Percentiles rank a stretch among this genome's conserved stretches.
These are phyloP conservation scores for Jamesozyma lodderae DNA, from an alignment of 805 yeast genomes.

Conservation along the genomic window DNA sequence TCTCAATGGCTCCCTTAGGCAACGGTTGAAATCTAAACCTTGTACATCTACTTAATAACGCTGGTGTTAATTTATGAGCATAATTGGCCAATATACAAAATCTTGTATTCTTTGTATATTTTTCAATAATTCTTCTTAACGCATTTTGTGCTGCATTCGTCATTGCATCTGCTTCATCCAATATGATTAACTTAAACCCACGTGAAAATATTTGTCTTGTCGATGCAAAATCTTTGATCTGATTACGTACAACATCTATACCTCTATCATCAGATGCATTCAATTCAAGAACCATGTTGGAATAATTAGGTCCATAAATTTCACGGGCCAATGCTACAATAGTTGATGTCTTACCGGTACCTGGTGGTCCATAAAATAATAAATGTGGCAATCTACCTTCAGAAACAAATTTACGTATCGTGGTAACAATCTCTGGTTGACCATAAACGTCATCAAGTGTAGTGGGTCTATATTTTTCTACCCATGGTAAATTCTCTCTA, in stretches of 20 bases:
- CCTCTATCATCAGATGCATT: conserved; percentile 98
- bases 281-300: conserved; percentile 85
- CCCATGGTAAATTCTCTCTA: conserved; percentile 59
- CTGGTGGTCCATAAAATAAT: conserved; percentile 92
- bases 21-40: conserved; percentile 88
- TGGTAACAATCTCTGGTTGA: conserved; percentile 75
- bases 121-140: conserved; percentile 71
- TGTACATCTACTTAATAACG: conserved; percentile 88
- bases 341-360: conserved; percentile 88
- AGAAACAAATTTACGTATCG: conserved; percentile 75
- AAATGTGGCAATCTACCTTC: conserved; percentile 84
- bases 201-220: conserved; percentile 85
- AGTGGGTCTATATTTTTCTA: conserved; percentile 89
- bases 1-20: conserved; percentile 53
- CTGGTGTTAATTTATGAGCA: conserved; percentile 92
- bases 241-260: conserved; percentile 94
- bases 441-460: conserved; percentile 84
- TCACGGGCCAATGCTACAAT: conserved; percentile 81
- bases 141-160: conserved; percentile 81
- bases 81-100: conserved; percentile 94
- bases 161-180: conserved; percentile 97
- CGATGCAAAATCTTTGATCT: conserved; percentile 91
- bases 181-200: conserved; percentile 81
- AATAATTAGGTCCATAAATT: conserved; percentile 72
- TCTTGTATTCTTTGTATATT: conserved; percentile 88